A percentile compares a stretch with the other conserved stretches of the same genome.
Evolutionary conservation across 2,329 filamentous ascomycete genomes (phyloP).

Genomic region (Aspergillus sp.): DNA sequence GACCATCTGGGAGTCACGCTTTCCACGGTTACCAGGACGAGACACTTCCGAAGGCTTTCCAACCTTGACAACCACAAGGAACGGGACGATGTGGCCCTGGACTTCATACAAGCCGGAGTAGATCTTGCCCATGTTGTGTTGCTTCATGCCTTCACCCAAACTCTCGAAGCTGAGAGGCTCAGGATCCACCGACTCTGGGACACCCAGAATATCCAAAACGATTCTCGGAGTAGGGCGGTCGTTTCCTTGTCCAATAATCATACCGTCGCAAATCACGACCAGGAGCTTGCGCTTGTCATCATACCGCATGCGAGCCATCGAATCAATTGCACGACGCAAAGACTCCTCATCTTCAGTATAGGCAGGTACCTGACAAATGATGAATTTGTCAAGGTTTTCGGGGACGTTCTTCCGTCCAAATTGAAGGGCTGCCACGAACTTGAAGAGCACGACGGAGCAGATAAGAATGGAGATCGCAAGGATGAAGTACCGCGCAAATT

Average conservation of each 20-base stretch:
- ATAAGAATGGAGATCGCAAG: constrained; percentile 80
- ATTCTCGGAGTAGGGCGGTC: constrained; percentile 93
- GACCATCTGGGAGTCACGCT: constrained; percentile 98
- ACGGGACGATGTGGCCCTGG: constrained; percentile 95
- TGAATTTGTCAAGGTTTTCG: constrained; percentile 96
- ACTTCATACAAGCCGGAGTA: constrained; percentile 98
- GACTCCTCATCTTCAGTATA: constrained; percentile 99
- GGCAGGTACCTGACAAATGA: constrained; percentile 95
- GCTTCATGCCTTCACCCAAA: constrained; percentile 90
- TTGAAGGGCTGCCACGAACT: constrained; percentile 94
- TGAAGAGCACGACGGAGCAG: constrained; percentile 82
- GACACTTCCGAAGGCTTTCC: constrained; percentile 77
- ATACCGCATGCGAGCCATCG: constrained; percentile 90
- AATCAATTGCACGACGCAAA: constrained; percentile 93
- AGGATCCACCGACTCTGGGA: constrained; percentile 88
- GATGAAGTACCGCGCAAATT: constrained; percentile 86
- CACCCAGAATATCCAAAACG: constrained; percentile 93
- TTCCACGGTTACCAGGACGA: constrained; percentile 89
- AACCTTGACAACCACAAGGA: constrained; percentile 94
- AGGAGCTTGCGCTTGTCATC: constrained; percentile 98
- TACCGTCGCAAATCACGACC: constrained; percentile 90
- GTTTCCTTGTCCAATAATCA: constrained; percentile 99
- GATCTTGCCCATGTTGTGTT: constrained; percentile 99
- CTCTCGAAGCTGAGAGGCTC: constrained; percentile 96
- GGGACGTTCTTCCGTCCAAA: constrained; percentile 89